phyloP scores from a whole-genome alignment of 768 basidiomycete species.

The Mycena indigotica region DNA sequence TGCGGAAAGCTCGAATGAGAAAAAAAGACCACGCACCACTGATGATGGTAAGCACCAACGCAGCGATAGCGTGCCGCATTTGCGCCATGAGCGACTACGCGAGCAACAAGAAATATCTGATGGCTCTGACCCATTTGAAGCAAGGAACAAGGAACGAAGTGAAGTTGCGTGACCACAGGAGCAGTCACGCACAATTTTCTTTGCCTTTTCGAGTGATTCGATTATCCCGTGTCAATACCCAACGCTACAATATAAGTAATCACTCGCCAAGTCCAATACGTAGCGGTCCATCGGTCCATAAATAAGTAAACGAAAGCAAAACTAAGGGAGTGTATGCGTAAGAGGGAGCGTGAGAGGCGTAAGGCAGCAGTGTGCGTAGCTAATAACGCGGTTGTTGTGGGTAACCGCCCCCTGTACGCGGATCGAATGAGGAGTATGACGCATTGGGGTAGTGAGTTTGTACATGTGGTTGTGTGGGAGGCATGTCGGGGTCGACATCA shows the following conservation, averaged over 20 bases:
- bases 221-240: background rate
- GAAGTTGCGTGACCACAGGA: no score
- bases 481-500: slow-evolving; percentile 3
- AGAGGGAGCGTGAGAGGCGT: background rate
- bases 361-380: no score
- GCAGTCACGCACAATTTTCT: no score
- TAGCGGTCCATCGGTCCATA: background rate
- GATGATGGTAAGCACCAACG: no score
- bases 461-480: background rate
- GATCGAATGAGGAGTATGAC: background rate
- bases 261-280: background rate
- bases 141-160: no score
- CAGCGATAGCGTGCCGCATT: no score
- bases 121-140: no score
- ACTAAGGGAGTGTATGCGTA: background rate
- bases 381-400: slow-evolving; percentile 11
- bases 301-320: background rate
- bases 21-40: no score
- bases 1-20: no score
- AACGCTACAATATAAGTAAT: background rate
- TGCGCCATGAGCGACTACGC: no score
- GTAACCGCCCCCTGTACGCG: background rate
- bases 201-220: no score
- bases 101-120: no score
- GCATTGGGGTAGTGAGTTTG: background rate